Percentiles rank a stretch among this genome's conserved stretches.
phyloP scores from a whole-genome alignment of 2,329 filamentous ascomycete genomes.

The Seiridium unicorne region DNA sequence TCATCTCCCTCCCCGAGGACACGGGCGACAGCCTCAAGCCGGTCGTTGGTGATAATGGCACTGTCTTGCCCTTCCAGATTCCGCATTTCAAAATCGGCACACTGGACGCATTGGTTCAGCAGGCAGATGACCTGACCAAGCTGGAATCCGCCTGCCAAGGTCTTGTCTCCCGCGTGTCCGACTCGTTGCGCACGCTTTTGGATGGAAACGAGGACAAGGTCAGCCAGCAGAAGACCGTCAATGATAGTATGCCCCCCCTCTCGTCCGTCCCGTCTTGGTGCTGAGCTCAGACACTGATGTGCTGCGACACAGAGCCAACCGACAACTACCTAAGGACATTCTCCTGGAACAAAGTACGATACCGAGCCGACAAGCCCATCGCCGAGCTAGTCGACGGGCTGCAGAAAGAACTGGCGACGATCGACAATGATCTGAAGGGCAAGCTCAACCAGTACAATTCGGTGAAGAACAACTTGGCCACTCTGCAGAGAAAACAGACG shows the following conservation, averaged over 20 bases:
- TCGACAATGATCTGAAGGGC: constrained; percentile 92
- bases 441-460: constrained; percentile 95
- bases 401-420: constrained; percentile 89
- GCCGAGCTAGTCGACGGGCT: constrained; percentile 82
- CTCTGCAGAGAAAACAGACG: constrained; percentile 83
- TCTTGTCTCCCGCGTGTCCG: constrained; percentile 84
- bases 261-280: not conserved
- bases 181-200: constrained; percentile 79
- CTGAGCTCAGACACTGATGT: not conserved
- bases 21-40: constrained; percentile 74
- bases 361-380: constrained; percentile 87
- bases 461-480: constrained; percentile 79
- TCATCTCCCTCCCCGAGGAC: constrained; percentile 89
- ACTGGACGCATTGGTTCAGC: constrained; percentile 89
- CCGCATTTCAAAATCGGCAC: constrained; percentile 98
- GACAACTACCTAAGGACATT: constrained; percentile 90
- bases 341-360: constrained; percentile 97
- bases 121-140: constrained; percentile 93
- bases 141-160: constrained; percentile 76
- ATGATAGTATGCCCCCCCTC: constrained; percentile 68
- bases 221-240: constrained; percentile 85
- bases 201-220: constrained; percentile 83
- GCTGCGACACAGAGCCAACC: constrained; percentile 69
- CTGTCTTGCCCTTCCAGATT: constrained; percentile 74
- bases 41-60: constrained; percentile 75